These are phyloP conservation scores for Citrullus amarus DNA, from an alignment of 306 rosid species.

Conservation along the genomic window DNA sequence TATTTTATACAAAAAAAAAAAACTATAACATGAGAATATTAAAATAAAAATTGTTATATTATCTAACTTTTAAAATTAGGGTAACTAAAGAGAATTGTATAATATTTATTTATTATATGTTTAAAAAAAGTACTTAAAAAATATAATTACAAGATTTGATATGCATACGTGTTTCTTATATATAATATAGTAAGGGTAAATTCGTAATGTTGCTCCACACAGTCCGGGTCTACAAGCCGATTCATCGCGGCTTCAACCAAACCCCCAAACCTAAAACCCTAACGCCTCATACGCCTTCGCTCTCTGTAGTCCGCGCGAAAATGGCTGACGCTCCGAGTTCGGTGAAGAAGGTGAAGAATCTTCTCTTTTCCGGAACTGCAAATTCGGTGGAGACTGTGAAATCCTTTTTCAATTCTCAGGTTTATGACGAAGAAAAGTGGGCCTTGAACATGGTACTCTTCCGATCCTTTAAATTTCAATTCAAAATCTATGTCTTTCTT, in stretches of 20 bases:
- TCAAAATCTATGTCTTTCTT: background rate
- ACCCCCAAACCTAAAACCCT: conserved; percentile 34
- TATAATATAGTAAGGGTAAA: background rate
- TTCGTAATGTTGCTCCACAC: background rate
- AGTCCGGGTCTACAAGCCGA: background rate
- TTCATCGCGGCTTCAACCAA: background rate
- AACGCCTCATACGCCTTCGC: background rate
- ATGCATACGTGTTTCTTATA: too few species aligned
- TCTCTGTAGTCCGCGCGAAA: conserved; percentile 9
- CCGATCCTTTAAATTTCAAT: background rate
- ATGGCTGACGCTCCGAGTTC: conserved; percentile 53
- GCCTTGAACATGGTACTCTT: conserved; percentile 57
- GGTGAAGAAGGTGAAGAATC: conserved; percentile 41
- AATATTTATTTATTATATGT: too few species aligned
- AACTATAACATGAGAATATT: too few species aligned
- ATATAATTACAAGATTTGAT: too few species aligned
- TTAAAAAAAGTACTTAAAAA: too few species aligned
- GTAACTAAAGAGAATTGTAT: too few species aligned
- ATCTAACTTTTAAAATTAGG: too few species aligned
- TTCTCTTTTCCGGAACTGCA: conserved; percentile 20
- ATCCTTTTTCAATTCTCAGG: conserved; percentile 43
- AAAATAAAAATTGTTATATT: too few species aligned
- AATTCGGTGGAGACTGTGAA: conserved; percentile 47
- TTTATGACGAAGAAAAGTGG: conserved; percentile 67
- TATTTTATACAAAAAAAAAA: too few species aligned